A percentile compares a stretch with the other conserved stretches of the same genome.
These are phyloP conservation scores for Globisporangium iwayamae DNA, from an alignment of 352 stramenopile species.

Conservation along the genomic window DNA sequence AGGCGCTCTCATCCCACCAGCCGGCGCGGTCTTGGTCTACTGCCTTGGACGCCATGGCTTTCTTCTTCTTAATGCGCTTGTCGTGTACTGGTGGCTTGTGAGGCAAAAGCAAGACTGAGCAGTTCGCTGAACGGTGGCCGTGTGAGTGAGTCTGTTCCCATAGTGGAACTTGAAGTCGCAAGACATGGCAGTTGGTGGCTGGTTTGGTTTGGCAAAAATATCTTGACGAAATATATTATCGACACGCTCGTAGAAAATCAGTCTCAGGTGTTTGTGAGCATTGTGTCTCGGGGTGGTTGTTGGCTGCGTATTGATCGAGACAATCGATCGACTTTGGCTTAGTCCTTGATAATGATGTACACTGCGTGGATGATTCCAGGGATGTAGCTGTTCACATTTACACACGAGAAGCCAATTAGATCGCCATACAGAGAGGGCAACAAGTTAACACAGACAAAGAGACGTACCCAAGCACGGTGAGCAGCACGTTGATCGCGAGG, in stretches of 20 bases:
- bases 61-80: background rate
- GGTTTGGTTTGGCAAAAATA: too few relatives aligned
- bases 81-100: background rate
- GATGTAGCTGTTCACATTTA: constrained; percentile 36
- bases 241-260: background rate
- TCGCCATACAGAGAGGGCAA: background rate
- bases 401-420: background rate
- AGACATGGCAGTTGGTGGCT: constrained; percentile 1
- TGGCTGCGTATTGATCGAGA: background rate
- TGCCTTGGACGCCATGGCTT: background rate
- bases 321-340: constrained; percentile 4
- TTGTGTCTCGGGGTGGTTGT: too few relatives aligned
- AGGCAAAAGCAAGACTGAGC: background rate
- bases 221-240: background rate
- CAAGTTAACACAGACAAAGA: background rate
- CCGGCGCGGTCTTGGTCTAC: background rate
- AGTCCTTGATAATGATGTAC: constrained; percentile 73
- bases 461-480: constrained; percentile 52
- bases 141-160: too few relatives aligned
- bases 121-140: too few relatives aligned
- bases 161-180: background rate
- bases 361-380: constrained; percentile 69
- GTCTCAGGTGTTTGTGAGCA: background rate
- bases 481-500: constrained; percentile 70
- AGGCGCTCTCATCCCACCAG: constrained; percentile 14